phyloP scores from a whole-genome alignment of 2,329 filamentous ascomycete species.

The Simplicillium aogashimaense region DNA sequence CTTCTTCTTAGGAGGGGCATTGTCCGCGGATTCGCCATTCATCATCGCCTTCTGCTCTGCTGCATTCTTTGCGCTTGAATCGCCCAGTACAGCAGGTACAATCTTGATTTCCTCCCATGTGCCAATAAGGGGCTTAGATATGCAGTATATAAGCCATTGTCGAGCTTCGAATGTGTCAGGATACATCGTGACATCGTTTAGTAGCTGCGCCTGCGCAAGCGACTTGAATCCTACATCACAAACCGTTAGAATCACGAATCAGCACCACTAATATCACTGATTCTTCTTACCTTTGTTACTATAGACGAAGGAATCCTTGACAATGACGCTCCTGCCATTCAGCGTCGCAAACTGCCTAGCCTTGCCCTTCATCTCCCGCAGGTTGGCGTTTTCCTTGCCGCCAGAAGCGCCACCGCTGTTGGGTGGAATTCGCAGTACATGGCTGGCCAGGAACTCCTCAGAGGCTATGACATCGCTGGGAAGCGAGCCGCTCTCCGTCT shows the following conservation, averaged over 20 bases:
- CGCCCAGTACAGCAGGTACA: slow-evolving; percentile 50
- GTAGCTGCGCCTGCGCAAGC: slow-evolving; percentile 77
- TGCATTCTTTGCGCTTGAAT: slow-evolving; percentile 26
- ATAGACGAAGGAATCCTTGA: slow-evolving; percentile 88
- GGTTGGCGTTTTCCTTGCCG: slow-evolving; percentile 49
- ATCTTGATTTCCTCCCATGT: slow-evolving; percentile 69
- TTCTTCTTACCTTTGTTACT: slow-evolving; percentile 75
- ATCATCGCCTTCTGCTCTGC: slow-evolving; percentile 24
- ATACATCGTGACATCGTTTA: slow-evolving; percentile 80
- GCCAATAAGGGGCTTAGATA: slow-evolving; percentile 80
- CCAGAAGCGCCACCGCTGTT: slow-evolving; percentile 37
- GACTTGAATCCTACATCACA: slow-evolving; percentile 67
- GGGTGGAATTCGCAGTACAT: slow-evolving; percentile 78
- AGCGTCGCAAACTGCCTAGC: slow-evolving; percentile 88
- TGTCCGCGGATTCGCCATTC: slow-evolving; percentile 30
- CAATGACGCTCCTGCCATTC: slow-evolving; percentile 85
- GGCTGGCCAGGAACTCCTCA: slow-evolving; percentile 93
- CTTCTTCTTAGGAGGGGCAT: slow-evolving; percentile 56
- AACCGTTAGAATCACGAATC: slow-evolving; percentile 1
- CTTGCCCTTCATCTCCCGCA: slow-evolving; percentile 84
- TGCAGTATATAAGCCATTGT: slow-evolving; percentile 95
- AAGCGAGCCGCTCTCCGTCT: slow-evolving; percentile 70
- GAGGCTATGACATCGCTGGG: slow-evolving; percentile 75
- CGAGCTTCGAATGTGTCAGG: slow-evolving; percentile 80
- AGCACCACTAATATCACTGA: neutral